These are phyloP conservation scores for Mrakia blollopis DNA, from an alignment of 768 basidiomycete genomes.

Conservation along the genomic window DNA sequence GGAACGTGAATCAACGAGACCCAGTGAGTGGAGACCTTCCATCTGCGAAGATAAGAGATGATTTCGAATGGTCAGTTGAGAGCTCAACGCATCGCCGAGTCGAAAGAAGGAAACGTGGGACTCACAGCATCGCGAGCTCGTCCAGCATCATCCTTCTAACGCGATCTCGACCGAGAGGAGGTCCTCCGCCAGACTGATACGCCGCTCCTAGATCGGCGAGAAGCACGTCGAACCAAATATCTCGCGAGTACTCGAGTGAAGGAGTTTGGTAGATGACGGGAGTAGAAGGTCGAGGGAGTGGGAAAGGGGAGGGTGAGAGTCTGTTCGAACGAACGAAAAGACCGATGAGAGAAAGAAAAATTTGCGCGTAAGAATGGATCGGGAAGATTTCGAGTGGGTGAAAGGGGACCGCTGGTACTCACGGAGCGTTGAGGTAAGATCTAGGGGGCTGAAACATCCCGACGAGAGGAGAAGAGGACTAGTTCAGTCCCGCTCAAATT, in stretches of 20 bases:
- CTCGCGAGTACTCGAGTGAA: background rate
- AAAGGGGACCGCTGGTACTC: too few relatives aligned
- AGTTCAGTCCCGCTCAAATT: background rate
- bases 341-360: too few relatives aligned
- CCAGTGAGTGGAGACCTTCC: background rate
- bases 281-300: background rate
- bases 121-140: background rate
- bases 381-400: too few relatives aligned
- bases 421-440: background rate
- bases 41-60: too few relatives aligned
- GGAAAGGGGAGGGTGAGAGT: background rate
- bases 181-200: background rate
- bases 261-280: constrained; percentile 7
- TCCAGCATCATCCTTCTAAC: constrained; percentile 1
- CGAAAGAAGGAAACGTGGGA: too few relatives aligned
- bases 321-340: too few relatives aligned
- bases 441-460: background rate
- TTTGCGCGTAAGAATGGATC: too few relatives aligned
- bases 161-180: background rate
- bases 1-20: background rate
- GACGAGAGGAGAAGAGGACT: background rate
- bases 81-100: too few relatives aligned
- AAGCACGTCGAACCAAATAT: constrained; percentile 7
- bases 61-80: too few relatives aligned
- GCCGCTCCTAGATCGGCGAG: background rate